Evolutionary conservation across 495 filamentous ascomycete genomes (phyloP), one percentile per base, ranked within the genome.

Genomic region (Lentithecium fluviatile): DNA sequence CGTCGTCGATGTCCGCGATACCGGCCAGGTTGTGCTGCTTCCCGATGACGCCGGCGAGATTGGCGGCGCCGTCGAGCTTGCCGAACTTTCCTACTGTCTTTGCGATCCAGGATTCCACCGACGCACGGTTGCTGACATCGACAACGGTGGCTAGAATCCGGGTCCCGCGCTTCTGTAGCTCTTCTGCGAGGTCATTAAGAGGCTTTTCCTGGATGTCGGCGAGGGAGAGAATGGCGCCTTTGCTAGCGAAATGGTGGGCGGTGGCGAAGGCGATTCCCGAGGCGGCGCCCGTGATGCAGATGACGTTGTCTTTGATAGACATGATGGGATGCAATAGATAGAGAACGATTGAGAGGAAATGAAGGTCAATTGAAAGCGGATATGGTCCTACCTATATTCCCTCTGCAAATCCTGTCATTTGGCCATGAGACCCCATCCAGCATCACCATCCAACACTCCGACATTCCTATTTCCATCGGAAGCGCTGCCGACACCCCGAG

Each of bases 41-140:
- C 1, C 75, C 80, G 13, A 79, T 73, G 2, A 77, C 71, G 11
- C 83, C 83, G 0, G 71, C 71, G 8, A 70, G 23, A 43, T 74
- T 72, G 11, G 71, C 71, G 6, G 70, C 70, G n/a, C 70, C 70
- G 43, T 74, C 68, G 10, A 74, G 56, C 51, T 65, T 62, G 34
- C 71, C 71, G 38, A 67, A 69, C 43, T 68, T 69, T 0, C 64
- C 58, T 12, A 72, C 68, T 6, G 61, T 65, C 17, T 13, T 38
- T 0, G 13, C 20, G 19, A 71, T 67, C 69, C 69, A 71, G 12
- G 12, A 34, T 42, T 69, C 69, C 6, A 68, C 65, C 20, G 37
- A 17, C 23, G 57, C 47, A 1, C 59, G 43, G 21, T 67, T 54
- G n/a, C 48, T 43, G 17, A 71, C 63, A 43, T 71, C 66, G 6